These are phyloP conservation scores for Pichia manshurica DNA, from an alignment of 805 yeast species.

Conservation along the genomic window DNA sequence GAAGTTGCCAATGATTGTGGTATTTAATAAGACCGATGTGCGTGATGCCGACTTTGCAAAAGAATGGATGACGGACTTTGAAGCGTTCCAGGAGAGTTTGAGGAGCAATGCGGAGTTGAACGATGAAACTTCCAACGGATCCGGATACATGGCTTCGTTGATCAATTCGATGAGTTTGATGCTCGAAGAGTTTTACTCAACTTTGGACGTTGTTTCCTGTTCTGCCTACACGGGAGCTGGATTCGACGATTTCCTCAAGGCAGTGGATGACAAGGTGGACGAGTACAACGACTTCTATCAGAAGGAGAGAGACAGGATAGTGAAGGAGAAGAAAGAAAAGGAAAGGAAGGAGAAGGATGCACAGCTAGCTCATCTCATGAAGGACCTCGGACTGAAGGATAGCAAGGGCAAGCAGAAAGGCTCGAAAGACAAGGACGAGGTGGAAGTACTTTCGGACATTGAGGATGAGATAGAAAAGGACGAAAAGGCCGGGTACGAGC, in stretches of 20 bases:
- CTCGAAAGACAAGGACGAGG: slow-evolving; percentile 37
- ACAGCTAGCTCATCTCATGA: slow-evolving; percentile 68
- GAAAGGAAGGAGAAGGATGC: slow-evolving; percentile 68
- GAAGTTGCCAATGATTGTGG: slow-evolving; percentile 92
- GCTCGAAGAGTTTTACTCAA: slow-evolving; percentile 93
- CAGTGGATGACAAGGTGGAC: slow-evolving; percentile 78
- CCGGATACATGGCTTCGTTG: slow-evolving; percentile 91
- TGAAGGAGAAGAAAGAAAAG: slow-evolving; percentile 68
- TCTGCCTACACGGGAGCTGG: slow-evolving; percentile 93
- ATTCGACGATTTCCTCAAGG: slow-evolving; percentile 80
- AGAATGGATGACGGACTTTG: slow-evolving; percentile 98
- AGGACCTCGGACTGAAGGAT: slow-evolving; percentile 70
- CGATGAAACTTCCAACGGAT: slow-evolving; percentile 51
- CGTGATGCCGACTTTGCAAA: slow-evolving; percentile 79
- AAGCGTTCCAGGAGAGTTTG: slow-evolving; percentile 77
- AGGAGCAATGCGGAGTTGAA: slow-evolving; percentile 60
- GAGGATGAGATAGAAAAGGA: slow-evolving; percentile 45
- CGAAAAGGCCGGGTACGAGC: slow-evolving; percentile 35
- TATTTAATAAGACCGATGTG: slow-evolving; percentile 92
- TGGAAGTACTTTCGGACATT: slow-evolving; percentile 29
- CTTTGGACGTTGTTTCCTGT: slow-evolving; percentile 86
- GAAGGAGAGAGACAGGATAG: slow-evolving; percentile 77
- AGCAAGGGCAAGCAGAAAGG: slow-evolving; percentile 22
- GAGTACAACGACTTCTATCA: slow-evolving; percentile 82
- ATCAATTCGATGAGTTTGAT: slow-evolving; percentile 93